These are phyloP conservation scores for Astragalus membranaceus DNA, from an alignment of 306 rosid species.

Conservation along the genomic window DNA sequence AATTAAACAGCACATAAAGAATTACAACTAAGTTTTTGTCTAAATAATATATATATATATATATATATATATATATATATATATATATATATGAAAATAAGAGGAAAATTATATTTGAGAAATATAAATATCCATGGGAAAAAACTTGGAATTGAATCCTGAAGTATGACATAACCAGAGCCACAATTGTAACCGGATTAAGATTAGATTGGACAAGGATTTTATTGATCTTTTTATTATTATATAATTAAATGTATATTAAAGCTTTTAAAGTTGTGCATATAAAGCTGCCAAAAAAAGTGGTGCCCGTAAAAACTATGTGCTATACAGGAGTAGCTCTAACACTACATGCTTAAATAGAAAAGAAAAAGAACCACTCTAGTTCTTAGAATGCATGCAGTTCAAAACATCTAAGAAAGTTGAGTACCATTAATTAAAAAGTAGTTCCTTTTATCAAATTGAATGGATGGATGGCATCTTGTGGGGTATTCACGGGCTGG, in stretches of 20 bases:
- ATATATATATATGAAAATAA: no score
- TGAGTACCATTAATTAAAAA: slow-evolving; percentile 10
- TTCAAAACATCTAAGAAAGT: background rate
- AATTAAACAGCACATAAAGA: no score
- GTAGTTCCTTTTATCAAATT: background rate
- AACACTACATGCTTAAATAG: background rate
- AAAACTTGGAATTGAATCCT: no score
- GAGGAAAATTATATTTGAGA: no score
- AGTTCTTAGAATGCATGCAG: background rate
- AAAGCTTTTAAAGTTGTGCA: background rate
- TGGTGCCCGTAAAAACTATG: background rate
- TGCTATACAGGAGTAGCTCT: background rate
- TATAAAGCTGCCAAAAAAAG: background rate
- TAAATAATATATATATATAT: no score
- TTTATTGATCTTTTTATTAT: background rate
- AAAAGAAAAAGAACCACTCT: background rate
- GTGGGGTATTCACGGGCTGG: slow-evolving; percentile 46
- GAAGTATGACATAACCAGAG: background rate
- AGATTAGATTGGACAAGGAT: background rate
- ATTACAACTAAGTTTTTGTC: no score
- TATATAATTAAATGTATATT: background rate
- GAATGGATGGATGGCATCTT: background rate
- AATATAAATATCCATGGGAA: no score
- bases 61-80: no score
- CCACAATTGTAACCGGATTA: background rate